Base-by-base conservation (phyloP, 352 stramenopile genomes). In the Phytophthora hybrid region DNA sequence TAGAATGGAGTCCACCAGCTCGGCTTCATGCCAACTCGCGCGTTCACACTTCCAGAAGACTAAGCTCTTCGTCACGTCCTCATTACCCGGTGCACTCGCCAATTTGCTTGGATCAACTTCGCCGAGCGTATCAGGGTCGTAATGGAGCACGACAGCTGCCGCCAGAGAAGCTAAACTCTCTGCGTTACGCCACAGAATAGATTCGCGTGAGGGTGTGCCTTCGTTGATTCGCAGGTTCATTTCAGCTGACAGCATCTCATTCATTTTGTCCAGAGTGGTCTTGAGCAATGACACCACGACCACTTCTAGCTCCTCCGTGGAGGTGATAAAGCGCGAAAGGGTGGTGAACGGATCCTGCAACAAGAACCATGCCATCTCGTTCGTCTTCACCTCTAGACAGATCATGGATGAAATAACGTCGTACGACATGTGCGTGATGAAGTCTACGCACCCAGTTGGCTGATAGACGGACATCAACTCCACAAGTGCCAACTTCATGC, bases 361-460 rank as follows among this genome's bases (percentile, higher is more conserved):
- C 19, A 94, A 74, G 53, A 93, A 91, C 87, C 87, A 93, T 53
- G 89, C 85, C 63, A 91, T 82, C 52, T 96, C 89, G 64, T 96
- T 96, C 39, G 83, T 87, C 64, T 93, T 92, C 37, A 89, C 84
- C 77, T 96, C 89, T 6, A 93, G 62, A 41, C 83, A 92, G 60
- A 94, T 83, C 51, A 96, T 90, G n/a, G 84, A 90, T 0, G 87
- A 92, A n/a, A 94, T 91, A 46, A 96, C 73, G 41, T 94, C 89
- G 70, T 93, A 93, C 16, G 80, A 89, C 58, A 83, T 85, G 8
- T 84, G 63, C 8, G 87, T 93, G 51, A 94, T 93, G 34, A 91
- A 92, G 37, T 90, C 78, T 13, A 89, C 82, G 59, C 82, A 92
- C 10, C 76, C 81, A 26, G 59, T 84, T 0, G 85, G 85, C 47